Evolutionary conservation across 495 filamentous ascomycete genomes (phyloP).

Genomic region (Terfezia boudieri): DNA sequence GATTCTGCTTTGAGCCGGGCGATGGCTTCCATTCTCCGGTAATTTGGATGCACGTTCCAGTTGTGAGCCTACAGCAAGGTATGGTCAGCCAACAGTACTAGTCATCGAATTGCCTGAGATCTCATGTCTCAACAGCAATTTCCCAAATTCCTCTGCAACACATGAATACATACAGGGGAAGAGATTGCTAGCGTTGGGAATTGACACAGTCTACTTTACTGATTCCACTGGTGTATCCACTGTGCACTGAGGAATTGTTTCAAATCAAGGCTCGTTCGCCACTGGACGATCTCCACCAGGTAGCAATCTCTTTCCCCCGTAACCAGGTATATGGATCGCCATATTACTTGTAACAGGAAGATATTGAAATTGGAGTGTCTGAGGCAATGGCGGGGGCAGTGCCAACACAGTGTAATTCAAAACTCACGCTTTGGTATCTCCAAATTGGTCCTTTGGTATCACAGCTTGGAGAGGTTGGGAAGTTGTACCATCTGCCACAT

Average conservation of each 20-base stretch:
- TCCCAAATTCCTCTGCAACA: no score
- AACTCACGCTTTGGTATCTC: conserved; percentile 46
- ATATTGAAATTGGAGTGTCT: no score
- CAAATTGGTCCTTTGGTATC: conserved; percentile 38
- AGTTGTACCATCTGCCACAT: conserved; percentile 74
- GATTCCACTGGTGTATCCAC: no score
- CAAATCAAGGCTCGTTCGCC: no score
- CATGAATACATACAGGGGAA: no score
- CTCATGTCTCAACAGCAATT: neutral
- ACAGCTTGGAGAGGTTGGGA: conserved; percentile 60
- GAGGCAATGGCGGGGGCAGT: no score
- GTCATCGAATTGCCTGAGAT: neutral
- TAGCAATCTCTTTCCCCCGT: neutral
- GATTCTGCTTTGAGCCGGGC: conserved; percentile 42
- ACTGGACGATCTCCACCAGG: no score
- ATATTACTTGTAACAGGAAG: neutral
- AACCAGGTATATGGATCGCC: neutral
- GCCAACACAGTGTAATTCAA: neutral
- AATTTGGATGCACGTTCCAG: conserved; percentile 57
- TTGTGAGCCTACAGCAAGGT: conserved; percentile 37
- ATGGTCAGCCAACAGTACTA: no score
- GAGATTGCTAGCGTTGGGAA: no score
- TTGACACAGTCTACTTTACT: no score
- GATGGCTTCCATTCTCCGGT: conserved; percentile 61
- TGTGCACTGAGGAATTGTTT: no score